Evolutionary conservation across 805 yeast species (phyloP), one percentile per base, ranked within the genome.

Genomic region (Saturnispora gosingensis): DNA sequence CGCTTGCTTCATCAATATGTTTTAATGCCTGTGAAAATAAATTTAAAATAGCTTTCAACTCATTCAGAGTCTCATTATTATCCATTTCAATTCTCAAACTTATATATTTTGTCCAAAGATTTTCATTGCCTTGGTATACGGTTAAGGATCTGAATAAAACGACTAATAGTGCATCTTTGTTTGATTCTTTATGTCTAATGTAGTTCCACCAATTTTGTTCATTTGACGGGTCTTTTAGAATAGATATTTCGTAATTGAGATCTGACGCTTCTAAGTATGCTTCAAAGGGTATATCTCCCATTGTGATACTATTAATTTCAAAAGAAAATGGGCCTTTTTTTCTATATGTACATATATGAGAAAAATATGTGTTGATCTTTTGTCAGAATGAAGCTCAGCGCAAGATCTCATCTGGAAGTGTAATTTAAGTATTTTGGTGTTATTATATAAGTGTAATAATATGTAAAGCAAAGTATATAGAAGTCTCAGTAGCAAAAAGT

Each of bases 121-220:
- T 15, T 35, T 45, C 40, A 7, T 54, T 42, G 10, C 9, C 8
- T 15, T 38, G 18, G 20, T 8, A 27, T 35, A 8, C 27, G 11
- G 42, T 30, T 20, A 48, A 25, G 4, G 46, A 25, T 8, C 46
- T 32, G 15, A 32, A 43, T 15, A 18, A 20, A 22, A 24, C 32
- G 30, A 18, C 38, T 15, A 25, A 30, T 28, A 42, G 3, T 24
- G 27, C 68, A 63, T 57, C 61, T 8, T 51, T 24, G 65, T 59
- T 67, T 49, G 35, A 52, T 44, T 2, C 45, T 61, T 74, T 74
- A 53, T 59, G 61, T 4, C 66, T 59, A 44, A 72, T 59, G 59
- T 80, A 81, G 2, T 67, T 61, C 43, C 67, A 52, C 86, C 86
- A 82, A 0, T 61, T 50, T 3, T 65, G 60, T n/a, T 66, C 48